A percentile compares a stretch with the other conserved stretches of the same genome.
These are phyloP conservation scores for Penicillium robsamsonii DNA, from an alignment of 495 filamentous ascomycete genomes.

Conservation along the genomic window DNA sequence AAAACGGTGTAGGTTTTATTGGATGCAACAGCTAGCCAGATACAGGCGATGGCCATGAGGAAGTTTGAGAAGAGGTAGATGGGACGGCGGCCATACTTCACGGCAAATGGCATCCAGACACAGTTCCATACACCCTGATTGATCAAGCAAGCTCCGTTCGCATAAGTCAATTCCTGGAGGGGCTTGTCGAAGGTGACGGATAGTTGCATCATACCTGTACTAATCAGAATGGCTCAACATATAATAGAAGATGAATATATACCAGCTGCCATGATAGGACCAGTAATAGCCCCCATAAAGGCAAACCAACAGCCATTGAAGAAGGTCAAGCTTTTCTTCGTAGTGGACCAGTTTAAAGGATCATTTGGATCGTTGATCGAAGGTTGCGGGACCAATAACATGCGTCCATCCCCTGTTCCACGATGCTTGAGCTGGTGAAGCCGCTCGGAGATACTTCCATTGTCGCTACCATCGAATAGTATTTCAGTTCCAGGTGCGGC, in stretches of 20 bases:
- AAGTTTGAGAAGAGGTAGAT: constrained; percentile 38
- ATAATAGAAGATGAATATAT: neutral
- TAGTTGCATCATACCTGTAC: constrained; percentile 31
- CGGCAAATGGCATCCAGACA: constrained; percentile 53
- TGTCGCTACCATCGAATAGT: constrained; percentile 10
- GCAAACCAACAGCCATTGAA: constrained; percentile 35
- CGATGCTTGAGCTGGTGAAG: constrained; percentile 16
- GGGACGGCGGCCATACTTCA: constrained; percentile 54
- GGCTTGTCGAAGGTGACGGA: constrained; percentile 42
- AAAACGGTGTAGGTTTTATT: constrained; percentile 39
- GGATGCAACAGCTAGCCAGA: constrained; percentile 45
- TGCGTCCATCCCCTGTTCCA: constrained; percentile 4
- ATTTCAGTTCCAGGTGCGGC: constrained; percentile 14
- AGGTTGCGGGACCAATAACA: constrained; percentile 25
- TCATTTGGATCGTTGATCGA: constrained; percentile 24
- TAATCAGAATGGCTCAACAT: neutral
- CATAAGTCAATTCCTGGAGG: constrained; percentile 28
- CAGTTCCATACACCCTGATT: constrained; percentile 48
- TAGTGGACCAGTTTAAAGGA: constrained; percentile 27
- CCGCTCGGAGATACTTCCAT: constrained; percentile 3
- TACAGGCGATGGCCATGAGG: constrained; percentile 35
- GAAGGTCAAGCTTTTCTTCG: constrained; percentile 5
- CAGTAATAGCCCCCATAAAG: constrained; percentile 51
- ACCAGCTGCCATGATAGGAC: constrained; percentile 48
- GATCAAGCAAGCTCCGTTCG: constrained; percentile 14